A percentile compares a stretch with the other conserved stretches of the same genome.
Evolutionary conservation across 495 filamentous ascomycete genomes (phyloP).

Genomic region (Sporormia fimetaria): DNA sequence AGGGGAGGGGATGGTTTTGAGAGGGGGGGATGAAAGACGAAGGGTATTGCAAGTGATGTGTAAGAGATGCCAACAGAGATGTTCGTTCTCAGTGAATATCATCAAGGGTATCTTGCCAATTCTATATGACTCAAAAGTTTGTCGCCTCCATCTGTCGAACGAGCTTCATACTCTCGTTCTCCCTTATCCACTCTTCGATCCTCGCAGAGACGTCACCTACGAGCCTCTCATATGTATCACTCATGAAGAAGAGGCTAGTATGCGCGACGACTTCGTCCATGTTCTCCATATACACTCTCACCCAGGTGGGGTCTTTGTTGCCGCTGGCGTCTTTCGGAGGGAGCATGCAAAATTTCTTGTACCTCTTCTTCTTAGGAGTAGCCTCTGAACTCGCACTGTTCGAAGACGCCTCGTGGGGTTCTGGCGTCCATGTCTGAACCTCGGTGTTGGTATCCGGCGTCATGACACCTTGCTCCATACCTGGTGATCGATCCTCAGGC

Average conservation of each 20-base stretch:
- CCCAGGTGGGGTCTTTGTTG: constrained; percentile 54
- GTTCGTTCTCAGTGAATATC: neutral
- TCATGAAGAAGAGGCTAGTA: constrained; percentile 65
- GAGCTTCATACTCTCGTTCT: constrained; percentile 33
- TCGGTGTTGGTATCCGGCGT: neutral
- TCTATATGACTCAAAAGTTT: too few relatives aligned
- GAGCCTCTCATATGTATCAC: constrained; percentile 57
- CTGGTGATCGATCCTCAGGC: constrained; percentile 14
- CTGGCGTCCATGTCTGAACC: constrained; percentile 1
- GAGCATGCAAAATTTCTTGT: constrained; percentile 65
- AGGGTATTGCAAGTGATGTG: neutral
- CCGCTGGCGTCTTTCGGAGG: constrained; percentile 42
- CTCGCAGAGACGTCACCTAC: constrained; percentile 61
- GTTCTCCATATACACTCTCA: constrained; percentile 63
- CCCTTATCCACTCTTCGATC: constrained; percentile 63
- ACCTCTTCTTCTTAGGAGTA: constrained; percentile 23
- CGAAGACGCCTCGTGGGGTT: constrained; percentile 2
- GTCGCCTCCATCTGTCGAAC: constrained; percentile 13
- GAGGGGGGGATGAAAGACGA: too few relatives aligned
- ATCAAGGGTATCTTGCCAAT: neutral
- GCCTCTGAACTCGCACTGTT: neutral
- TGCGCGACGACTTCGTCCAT: constrained; percentile 82
- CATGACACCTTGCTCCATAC: neutral
- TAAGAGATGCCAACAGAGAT: too few relatives aligned
- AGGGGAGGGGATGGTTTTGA: too few relatives aligned